Evolutionary conservation across 2,329 filamentous ascomycete species (phyloP), one percentile per base, ranked within the genome.

Genomic region (Aureobasidium namibiae): DNA sequence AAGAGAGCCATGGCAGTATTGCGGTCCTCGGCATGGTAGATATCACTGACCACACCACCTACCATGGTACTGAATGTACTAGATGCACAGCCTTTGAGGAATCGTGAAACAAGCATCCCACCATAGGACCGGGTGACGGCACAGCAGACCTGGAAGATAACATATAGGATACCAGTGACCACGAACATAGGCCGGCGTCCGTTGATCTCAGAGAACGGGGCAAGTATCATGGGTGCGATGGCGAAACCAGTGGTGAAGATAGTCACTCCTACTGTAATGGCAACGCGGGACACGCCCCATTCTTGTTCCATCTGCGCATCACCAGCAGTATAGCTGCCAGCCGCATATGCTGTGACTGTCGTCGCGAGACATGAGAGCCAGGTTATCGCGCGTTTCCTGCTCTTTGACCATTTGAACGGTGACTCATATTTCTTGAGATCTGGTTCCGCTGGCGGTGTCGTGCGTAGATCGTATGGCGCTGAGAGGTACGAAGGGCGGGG

Each of bases 1-100:
- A 95, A 96, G 0, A 95, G 70, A 0, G 90, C 87, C 92, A 96
- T 96, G 0, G 92, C 89, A 0, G 87, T 90, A 66, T 96, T 96
- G 34, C 92, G 80, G 45, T 89, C 85, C 61, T 88, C 76, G 10
- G 89, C 84, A 49, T 86, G 82, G 75, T 91, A 96, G 61, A 96
- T 82, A 68, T 96, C 92, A 53, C 88, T 87, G 41, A 96, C 87
- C 4, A 96, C 88, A 3, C 92, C 92, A n/a, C 92, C 92, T 0
- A 95, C 87, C 80, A 96, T 92, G 23, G 90, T 94, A 45, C 87
- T 90, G 69, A 95, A 95, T 0, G 82, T 84, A 50, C 86, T 90
- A 6, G 83, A 86, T 7, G 88, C 89, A n/a, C 85, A 83, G 1
- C 92, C 92, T 10, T 85, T 81, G 48, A 94, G 79, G 69, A 96